These are phyloP conservation scores for Tritrichomonas musculus DNA, from an alignment of 208 protist genomes.

Conservation along the genomic window DNA sequence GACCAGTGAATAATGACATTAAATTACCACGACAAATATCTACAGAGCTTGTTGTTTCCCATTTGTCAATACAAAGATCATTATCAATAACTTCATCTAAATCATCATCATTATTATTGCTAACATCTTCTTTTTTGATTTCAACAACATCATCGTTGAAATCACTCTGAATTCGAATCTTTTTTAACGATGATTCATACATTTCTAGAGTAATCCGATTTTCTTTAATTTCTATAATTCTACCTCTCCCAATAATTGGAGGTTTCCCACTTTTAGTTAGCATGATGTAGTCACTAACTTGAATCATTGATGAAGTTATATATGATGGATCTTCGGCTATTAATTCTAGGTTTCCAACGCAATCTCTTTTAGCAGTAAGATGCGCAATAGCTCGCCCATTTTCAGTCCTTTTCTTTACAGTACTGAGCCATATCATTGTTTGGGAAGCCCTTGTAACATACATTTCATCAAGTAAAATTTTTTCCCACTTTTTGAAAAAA, in stretches of 20 bases:
- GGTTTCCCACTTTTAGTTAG: neutral
- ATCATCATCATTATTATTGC: neutral
- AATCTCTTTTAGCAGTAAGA: neutral
- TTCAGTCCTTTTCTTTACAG: neutral
- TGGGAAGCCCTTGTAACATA: neutral
- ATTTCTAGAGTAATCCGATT: neutral
- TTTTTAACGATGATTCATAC: neutral
- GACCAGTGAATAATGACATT: neutral
- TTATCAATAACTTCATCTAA: neutral
- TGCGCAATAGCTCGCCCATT: neutral
- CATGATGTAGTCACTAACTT: neutral
- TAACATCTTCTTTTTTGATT: neutral
- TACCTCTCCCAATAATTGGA: slow-evolving; percentile 5
- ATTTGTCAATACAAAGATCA: neutral
- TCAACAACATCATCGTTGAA: neutral
- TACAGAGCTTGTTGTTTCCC: neutral
- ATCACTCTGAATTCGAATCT: neutral
- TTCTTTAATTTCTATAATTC: neutral
- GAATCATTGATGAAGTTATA: neutral
- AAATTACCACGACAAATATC: neutral
- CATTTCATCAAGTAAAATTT: neutral
- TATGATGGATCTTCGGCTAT: neutral
- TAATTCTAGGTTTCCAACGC: neutral
- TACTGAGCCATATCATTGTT: neutral
- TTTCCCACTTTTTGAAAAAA: neutral